Conservation (phyloP, 768 basidiomycete species). For the Tulasnella sp. region DNA sequence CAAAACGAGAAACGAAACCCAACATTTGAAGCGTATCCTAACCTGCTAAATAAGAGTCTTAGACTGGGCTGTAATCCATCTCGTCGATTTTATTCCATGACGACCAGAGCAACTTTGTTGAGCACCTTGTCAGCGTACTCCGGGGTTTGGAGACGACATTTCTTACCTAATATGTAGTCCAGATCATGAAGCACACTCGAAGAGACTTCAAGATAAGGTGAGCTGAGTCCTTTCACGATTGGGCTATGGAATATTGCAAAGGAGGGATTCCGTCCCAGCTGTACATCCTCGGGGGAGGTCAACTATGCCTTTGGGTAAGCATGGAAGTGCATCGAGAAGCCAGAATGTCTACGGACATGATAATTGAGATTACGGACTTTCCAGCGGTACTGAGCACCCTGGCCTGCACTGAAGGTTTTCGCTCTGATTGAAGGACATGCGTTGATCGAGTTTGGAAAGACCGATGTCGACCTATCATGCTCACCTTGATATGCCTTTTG, state of each 20-base stretch:
- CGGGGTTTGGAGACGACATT: too few species aligned
- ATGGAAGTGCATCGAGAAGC: neutral
- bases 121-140: neutral
- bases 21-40: neutral
- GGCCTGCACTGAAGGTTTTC: slow-evolving; percentile 12
- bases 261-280: neutral
- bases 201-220: neutral
- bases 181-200: neutral
- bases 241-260: slow-evolving; percentile 7
- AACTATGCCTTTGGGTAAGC: neutral
- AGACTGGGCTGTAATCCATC: neutral
- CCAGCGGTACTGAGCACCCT: slow-evolving; percentile 14
- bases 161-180: slow-evolving; percentile 3
- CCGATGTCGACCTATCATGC: neutral
- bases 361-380: neutral
- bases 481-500: neutral
- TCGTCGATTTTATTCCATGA: slow-evolving; percentile 11
- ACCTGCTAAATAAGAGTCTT: neutral
- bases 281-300: neutral
- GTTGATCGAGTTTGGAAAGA: too few species aligned
- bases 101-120: neutral
- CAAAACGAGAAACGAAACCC: neutral
- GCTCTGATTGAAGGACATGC: neutral
- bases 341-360: neutral
- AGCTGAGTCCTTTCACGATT: neutral